These are phyloP conservation scores for Solanum virginianum DNA, from an alignment of 257 asterid species.

Conservation along the genomic window DNA sequence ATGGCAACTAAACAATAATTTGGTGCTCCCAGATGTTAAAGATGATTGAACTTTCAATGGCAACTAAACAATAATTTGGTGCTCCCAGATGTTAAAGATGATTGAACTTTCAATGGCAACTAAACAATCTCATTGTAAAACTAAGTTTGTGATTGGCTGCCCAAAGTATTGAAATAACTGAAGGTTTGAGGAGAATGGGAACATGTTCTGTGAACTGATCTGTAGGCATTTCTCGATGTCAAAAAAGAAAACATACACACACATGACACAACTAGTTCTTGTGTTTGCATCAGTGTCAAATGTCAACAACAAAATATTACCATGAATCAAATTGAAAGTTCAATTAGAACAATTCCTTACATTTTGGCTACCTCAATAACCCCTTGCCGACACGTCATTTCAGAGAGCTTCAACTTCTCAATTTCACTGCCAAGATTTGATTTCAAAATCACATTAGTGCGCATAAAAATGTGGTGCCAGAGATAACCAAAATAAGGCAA, in stretches of 20 bases:
- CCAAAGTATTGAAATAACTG: neutral
- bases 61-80: too few species aligned
- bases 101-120: neutral
- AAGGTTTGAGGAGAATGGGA: neutral
- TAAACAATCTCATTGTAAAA: neutral
- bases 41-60: too few species aligned
- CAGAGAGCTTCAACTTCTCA: conserved; percentile 86
- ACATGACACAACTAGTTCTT: neutral
- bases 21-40: neutral
- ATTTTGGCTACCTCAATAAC: conserved; percentile 90
- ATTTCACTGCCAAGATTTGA: conserved; percentile 50
- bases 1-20: neutral
- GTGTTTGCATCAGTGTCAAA: neutral
- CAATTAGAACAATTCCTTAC: conserved; percentile 34
- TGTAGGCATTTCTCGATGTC: neutral
- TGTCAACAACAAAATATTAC: neutral
- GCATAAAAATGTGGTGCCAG: neutral
- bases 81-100: neutral
- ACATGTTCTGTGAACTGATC: neutral
- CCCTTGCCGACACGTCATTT: conserved; percentile 92
- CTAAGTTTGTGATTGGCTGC: neutral
- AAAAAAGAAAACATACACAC: neutral
- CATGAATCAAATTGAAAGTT: neutral
- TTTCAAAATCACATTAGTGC: neutral
- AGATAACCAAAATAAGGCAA: neutral